Conservation (phyloP, 495 filamentous ascomycete genomes). For the Aspergillus asperescens region DNA sequence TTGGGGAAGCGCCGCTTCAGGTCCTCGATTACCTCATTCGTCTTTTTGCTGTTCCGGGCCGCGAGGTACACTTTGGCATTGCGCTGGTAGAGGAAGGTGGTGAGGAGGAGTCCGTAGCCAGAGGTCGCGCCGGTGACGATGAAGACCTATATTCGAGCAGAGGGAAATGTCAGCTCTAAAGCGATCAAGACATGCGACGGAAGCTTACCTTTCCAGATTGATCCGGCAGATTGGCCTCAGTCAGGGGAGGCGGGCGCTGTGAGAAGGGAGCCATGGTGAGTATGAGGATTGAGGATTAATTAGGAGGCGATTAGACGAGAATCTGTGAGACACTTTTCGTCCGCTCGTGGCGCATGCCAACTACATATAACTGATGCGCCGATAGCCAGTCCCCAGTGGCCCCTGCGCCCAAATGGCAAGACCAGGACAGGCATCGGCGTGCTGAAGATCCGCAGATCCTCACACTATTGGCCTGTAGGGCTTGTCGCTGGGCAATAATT, state of each 20-base stretch:
- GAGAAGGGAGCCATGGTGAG: not conserved
- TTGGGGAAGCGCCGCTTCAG: slow-evolving; percentile 17
- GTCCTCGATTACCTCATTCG: slow-evolving; percentile 28
- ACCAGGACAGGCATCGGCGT: too few species aligned
- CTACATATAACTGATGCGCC: too few species aligned
- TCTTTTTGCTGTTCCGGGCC: slow-evolving; percentile 28
- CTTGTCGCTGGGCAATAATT: too few species aligned
- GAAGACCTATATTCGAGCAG: slow-evolving; percentile 26
- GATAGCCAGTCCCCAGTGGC: too few species aligned
- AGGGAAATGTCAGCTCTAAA: not conserved
- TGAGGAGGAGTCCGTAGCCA: slow-evolving; percentile 39
- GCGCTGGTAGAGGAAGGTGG: slow-evolving; percentile 35
- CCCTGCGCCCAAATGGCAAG: too few species aligned
- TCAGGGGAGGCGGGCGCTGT: not conserved
- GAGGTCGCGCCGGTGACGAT: slow-evolving; percentile 40
- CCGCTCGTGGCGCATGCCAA: too few species aligned
- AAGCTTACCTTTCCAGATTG: slow-evolving; percentile 14
- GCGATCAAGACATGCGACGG: not conserved
- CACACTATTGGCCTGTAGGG: too few species aligned
- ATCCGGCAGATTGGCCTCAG: slow-evolving; percentile 9
- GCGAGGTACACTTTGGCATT: slow-evolving; percentile 39
- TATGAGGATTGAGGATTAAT: not conserved
- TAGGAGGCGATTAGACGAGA: too few species aligned
- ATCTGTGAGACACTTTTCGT: too few species aligned
- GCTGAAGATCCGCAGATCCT: too few species aligned